Evolutionary conservation across 257 asterid species (phyloP).

Genomic region (Lithospermum erythrorhizon): DNA sequence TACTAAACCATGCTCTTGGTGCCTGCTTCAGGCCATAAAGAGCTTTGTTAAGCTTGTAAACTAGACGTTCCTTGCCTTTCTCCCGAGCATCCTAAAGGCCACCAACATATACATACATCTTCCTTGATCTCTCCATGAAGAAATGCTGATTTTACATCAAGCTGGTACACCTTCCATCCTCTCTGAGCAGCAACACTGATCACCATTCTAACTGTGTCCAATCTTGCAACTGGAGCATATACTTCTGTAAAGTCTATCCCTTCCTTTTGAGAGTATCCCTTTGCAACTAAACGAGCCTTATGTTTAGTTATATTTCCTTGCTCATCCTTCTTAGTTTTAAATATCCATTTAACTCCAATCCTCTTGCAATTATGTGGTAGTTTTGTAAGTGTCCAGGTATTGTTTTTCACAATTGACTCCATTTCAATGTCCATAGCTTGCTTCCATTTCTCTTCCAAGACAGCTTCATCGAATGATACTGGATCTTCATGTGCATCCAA

Average conservation of each 20-base stretch:
- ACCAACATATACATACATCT: background rate
- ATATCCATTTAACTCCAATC: background rate
- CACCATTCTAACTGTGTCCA: no score
- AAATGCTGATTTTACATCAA: background rate
- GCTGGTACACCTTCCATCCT: background rate
- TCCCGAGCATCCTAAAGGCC: background rate
- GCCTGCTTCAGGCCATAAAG: conserved; percentile 6
- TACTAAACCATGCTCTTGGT: conserved; percentile 9
- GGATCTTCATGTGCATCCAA: no score
- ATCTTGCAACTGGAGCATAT: background rate
- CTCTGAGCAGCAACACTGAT: no score
- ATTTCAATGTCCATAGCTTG: background rate
- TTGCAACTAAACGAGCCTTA: background rate
- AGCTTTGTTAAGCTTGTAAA: background rate
- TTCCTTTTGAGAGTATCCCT: background rate
- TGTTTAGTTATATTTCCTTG: background rate
- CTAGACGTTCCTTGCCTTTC: background rate
- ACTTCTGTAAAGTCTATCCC: background rate
- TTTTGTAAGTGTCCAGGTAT: background rate
- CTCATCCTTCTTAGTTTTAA: background rate
- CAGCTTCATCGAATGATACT: no score
- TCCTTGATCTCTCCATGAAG: background rate
- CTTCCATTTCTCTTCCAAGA: background rate
- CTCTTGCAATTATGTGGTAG: background rate
- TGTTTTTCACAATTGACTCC: background rate